A percentile compares a stretch with the other conserved stretches of the same genome.
These are phyloP conservation scores for Nemania sp. DNA, from an alignment of 2,329 filamentous ascomycete genomes.

Conservation along the genomic window DNA sequence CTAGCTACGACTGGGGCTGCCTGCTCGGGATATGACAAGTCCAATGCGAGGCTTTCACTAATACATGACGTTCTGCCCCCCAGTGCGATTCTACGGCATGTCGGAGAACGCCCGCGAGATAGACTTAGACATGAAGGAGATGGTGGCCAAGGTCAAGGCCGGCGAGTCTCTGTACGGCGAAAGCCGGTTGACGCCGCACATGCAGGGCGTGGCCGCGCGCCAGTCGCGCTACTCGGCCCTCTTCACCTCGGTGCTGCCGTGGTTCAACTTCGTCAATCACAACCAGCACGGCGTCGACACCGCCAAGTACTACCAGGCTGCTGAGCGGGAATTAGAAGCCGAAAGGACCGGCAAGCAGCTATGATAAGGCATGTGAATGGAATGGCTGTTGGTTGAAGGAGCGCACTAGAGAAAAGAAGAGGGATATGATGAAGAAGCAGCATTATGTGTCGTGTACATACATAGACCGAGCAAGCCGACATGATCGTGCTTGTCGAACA, in stretches of 20 bases:
- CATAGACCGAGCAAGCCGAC: too few species aligned
- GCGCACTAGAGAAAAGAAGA: too few species aligned
- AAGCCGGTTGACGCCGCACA: conserved; percentile 76
- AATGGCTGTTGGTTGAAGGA: too few species aligned
- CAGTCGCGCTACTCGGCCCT: conserved; percentile 91
- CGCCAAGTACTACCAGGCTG: conserved; percentile 96
- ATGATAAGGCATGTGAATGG: conserved; percentile 3
- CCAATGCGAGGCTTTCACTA: background rate
- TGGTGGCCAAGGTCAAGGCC: conserved; percentile 94
- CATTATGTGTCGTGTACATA: too few species aligned
- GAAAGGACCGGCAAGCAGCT: conserved; percentile 60
- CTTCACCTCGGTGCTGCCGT: conserved; percentile 83
- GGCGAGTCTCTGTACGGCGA: conserved; percentile 88
- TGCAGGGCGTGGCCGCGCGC: conserved; percentile 89
- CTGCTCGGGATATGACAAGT: too few species aligned
- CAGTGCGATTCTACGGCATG: conserved; percentile 95
- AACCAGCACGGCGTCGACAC: conserved; percentile 95
- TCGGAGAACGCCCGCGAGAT: conserved; percentile 89
- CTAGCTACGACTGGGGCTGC: too few species aligned
- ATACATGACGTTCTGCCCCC: background rate
- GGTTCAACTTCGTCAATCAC: conserved; percentile 99
- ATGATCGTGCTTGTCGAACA: too few species aligned
- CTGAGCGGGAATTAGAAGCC: conserved; percentile 88
- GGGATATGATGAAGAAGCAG: background rate
- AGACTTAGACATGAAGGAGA: conserved; percentile 96